Percentiles rank a stretch among this genome's conserved stretches.
Conservation (phyloP, 768 basidiomycete genomes). For the Nevesoporus exiguus region DNA sequence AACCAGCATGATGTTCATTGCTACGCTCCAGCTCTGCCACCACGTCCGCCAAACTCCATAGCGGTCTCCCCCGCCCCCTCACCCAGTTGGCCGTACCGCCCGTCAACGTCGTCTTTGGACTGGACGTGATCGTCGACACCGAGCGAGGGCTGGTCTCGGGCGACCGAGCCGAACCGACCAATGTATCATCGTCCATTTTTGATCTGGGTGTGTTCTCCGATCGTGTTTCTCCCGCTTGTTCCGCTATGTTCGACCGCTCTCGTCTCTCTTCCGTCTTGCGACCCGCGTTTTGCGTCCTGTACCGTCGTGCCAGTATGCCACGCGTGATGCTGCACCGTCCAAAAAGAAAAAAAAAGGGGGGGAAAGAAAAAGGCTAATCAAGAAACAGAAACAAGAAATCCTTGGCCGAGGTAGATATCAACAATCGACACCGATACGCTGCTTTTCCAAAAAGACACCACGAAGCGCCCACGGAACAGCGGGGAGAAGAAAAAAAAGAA, state of each 20-base stretch:
- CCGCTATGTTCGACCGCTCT: not conserved
- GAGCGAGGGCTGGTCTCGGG: conserved; percentile 22
- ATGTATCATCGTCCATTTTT: conserved; percentile 27
- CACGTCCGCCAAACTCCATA: conserved; percentile 43
- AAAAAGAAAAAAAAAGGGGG: too few relatives aligned
- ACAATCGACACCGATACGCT: not conserved
- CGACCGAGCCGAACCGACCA: conserved; percentile 20
- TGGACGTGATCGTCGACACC: conserved; percentile 10
- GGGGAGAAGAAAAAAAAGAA: too few relatives aligned
- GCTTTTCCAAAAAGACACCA: conserved; percentile 1
- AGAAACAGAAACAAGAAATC: not conserved
- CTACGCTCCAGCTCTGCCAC: conserved; percentile 42
- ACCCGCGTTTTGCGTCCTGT: not conserved
- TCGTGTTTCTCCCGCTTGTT: not conserved
- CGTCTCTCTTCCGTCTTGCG: not conserved
- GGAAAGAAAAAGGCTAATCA: not conserved
- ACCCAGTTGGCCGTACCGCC: conserved; percentile 1
- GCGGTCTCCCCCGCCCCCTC: conserved; percentile 33
- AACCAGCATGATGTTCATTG: conserved; percentile 30
- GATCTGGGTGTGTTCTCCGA: not conserved
- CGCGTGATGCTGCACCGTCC: not conserved
- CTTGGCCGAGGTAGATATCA: conserved; percentile 8
- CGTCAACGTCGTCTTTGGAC: conserved; percentile 6
- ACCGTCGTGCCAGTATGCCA: not conserved
- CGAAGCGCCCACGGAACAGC: conserved; percentile 16